These are phyloP conservation scores for Lentinus brumalis DNA, from an alignment of 768 basidiomycete genomes.

Conservation along the genomic window DNA sequence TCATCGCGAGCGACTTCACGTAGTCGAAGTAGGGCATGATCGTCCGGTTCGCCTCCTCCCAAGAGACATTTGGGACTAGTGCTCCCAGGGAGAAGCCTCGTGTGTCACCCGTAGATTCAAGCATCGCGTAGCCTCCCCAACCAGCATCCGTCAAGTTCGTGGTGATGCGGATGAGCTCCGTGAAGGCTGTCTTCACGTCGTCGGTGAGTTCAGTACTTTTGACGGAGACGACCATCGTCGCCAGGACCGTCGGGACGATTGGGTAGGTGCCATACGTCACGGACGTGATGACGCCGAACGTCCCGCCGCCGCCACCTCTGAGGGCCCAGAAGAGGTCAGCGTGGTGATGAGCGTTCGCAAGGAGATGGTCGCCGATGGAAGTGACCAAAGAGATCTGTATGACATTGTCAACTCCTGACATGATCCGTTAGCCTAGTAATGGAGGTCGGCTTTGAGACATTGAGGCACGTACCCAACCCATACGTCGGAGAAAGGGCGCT, in stretches of 20 bases:
- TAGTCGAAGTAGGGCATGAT: slow-evolving; percentile 36
- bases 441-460: not conserved
- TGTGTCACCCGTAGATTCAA: not conserved
- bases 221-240: slow-evolving; percentile 19
- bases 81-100: not conserved
- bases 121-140: slow-evolving; percentile 1
- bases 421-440: not conserved
- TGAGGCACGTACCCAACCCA: slow-evolving; percentile 32
- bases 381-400: slow-evolving; percentile 54
- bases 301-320: slow-evolving; percentile 42
- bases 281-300: slow-evolving; percentile 40
- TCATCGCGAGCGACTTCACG: slow-evolving; percentile 23
- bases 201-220: slow-evolving; percentile 5
- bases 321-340: slow-evolving; percentile 57
- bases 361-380: slow-evolving; percentile 46
- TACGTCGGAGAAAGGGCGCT: slow-evolving; percentile 30
- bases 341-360: slow-evolving; percentile 47
- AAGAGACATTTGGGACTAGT: slow-evolving; percentile 39
- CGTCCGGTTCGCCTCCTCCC: slow-evolving; percentile 36
- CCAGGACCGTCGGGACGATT: slow-evolving; percentile 33
- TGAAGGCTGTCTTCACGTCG: slow-evolving; percentile 4
- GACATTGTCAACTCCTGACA: slow-evolving; percentile 22
- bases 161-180: slow-evolving; percentile 38
- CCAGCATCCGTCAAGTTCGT: slow-evolving; percentile 38
- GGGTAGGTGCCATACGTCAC: slow-evolving; percentile 50